Evolutionary conservation across 75 land plant genomes (phyloP).

Genomic region (Pinus tabuliformis): DNA sequence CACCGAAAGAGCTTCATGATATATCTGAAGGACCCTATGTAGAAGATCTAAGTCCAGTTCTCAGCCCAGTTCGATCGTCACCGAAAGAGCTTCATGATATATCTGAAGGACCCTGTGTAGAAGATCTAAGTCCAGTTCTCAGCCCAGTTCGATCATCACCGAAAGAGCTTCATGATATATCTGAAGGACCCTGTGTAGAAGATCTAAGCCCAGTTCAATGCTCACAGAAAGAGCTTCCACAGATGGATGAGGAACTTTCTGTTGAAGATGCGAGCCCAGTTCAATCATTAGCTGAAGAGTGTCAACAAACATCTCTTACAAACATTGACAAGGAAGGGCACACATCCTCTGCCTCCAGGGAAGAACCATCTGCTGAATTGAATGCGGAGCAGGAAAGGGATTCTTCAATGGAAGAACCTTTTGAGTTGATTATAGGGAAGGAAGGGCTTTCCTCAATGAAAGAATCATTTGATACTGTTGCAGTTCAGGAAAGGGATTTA

Average conservation of each 20-base stretch:
- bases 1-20: background rate
- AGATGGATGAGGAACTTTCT: background rate
- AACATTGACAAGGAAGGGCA: slow-evolving; percentile 11
- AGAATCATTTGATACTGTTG: no score
- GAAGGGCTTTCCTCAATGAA: no score
- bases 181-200: slow-evolving; percentile 17
- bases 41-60: background rate
- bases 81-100: background rate
- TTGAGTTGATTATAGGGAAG: no score
- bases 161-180: background rate
- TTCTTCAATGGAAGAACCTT: background rate
- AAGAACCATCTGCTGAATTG: slow-evolving; percentile 44
- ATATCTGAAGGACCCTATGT: no score
- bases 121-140: background rate
- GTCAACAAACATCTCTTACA: background rate
- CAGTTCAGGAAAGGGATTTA: no score
- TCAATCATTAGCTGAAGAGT: background rate
- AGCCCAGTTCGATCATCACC: slow-evolving; percentile 7
- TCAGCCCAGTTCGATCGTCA: slow-evolving; percentile 5
- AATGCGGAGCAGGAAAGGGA: slow-evolving; percentile 21
- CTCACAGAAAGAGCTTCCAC: slow-evolving; percentile 3
- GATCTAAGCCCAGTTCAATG: slow-evolving; percentile 16
- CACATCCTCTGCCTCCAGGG: slow-evolving; percentile 28
- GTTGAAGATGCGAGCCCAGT: slow-evolving; percentile 3
- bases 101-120: no score